Percentiles rank a stretch among this genome's conserved stretches.
Conservation (phyloP, 441 rosid species). For the Pelargonium australe region DNA sequence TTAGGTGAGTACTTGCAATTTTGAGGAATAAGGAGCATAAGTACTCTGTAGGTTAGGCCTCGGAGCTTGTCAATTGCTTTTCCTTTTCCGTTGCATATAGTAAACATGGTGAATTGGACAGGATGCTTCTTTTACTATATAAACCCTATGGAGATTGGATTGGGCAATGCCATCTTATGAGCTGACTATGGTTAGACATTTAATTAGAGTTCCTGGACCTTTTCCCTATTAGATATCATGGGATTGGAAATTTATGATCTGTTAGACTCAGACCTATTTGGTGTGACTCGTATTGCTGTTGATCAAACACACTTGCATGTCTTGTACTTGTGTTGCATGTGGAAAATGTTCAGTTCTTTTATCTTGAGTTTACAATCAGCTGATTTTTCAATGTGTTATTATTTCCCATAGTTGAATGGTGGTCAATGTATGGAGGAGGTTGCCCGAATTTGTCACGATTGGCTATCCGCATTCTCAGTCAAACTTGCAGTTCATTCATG, state of each 20-base stretch:
- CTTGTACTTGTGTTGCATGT: not conserved
- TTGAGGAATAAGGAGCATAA: not conserved
- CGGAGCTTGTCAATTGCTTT: not conserved
- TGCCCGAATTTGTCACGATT: slow-evolving; percentile 80
- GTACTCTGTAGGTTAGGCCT: not conserved
- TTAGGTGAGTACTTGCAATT: not conserved
- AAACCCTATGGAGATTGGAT: not conserved
- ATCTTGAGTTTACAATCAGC: not conserved
- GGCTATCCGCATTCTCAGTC: slow-evolving; percentile 71
- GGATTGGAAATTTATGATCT: not conserved
- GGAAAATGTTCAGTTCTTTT: not conserved
- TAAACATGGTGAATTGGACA: not conserved
- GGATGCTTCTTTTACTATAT: not conserved
- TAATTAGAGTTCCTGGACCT: not conserved
- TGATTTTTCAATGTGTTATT: slow-evolving; percentile 4
- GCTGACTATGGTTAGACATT: not conserved
- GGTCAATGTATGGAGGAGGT: slow-evolving; percentile 88
- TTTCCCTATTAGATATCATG: not conserved
- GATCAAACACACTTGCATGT: not conserved
- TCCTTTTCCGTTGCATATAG: not conserved
- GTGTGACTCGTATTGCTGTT: not conserved
- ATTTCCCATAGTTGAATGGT: slow-evolving; percentile 69
- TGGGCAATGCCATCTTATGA: not conserved
- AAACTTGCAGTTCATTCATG: slow-evolving; percentile 62
- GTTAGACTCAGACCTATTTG: not conserved